phyloP scores from a whole-genome alignment of 2,329 filamentous ascomycete species.

The Hymenoscyphus fructigenus region DNA sequence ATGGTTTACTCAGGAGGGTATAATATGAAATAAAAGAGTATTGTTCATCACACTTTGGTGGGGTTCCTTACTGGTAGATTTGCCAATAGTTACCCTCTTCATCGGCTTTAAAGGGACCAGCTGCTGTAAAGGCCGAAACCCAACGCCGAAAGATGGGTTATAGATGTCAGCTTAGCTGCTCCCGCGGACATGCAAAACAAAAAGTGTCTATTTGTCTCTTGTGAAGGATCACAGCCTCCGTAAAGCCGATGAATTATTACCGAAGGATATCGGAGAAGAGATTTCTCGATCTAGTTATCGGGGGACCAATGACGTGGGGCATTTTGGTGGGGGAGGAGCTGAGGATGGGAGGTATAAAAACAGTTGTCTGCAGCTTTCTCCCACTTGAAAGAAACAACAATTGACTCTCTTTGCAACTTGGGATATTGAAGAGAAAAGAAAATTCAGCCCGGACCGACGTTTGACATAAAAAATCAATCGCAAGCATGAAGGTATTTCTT shows the following conservation, averaged over 20 bases:
- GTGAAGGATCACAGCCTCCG: background rate
- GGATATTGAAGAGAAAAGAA: background rate
- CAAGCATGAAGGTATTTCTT: conserved; percentile 2
- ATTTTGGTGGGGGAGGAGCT: background rate
- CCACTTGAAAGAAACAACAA: background rate
- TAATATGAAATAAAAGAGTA: too few species aligned
- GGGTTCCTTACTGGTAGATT: background rate
- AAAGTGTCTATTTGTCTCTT: too few species aligned
- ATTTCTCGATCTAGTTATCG: background rate
- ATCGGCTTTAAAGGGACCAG: background rate
- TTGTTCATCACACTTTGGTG: background rate
- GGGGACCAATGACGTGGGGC: background rate
- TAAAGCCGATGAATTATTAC: background rate
- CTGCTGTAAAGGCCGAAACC: background rate
- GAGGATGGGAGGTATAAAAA: background rate
- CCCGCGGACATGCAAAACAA: too few species aligned
- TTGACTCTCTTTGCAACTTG: background rate
- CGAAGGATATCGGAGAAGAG: background rate
- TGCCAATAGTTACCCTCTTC: background rate
- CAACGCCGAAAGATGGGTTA: background rate
- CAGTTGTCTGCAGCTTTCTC: background rate
- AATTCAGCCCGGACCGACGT: background rate
- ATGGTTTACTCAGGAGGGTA: too few species aligned
- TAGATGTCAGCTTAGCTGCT: background rate
- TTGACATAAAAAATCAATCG: background rate